These are phyloP conservation scores for Fusarium secorum DNA, from an alignment of 2,329 filamentous ascomycete species.

Conservation along the genomic window DNA sequence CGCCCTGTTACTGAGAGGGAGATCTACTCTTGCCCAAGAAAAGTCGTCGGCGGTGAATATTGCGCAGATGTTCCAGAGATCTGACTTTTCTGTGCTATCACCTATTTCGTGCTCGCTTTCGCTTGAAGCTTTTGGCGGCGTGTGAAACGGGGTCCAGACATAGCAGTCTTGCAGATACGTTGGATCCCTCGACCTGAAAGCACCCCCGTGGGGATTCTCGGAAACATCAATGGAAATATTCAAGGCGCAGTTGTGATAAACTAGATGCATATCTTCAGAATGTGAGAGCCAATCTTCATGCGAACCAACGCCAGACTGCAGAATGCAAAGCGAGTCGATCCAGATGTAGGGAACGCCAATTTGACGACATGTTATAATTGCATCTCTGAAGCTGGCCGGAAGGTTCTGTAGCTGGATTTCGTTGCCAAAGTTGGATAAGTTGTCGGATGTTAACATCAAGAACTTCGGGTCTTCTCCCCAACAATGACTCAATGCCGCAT, in stretches of 20 bases:
- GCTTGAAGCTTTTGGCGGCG: rapidly evolving
- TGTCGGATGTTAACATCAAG: not conserved
- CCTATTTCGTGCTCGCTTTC: rapidly evolving
- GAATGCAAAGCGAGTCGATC: constrained; percentile 7
- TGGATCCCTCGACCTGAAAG: not conserved
- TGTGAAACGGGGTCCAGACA: not conserved
- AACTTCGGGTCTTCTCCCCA: not conserved
- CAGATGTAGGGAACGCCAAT: not conserved
- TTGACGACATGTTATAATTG: not conserved
- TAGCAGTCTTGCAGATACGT: not conserved
- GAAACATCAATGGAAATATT: not conserved
- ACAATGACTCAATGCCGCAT: not conserved
- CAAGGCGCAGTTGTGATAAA: not conserved
- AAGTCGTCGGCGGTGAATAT: not conserved
- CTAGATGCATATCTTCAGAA: not conserved
- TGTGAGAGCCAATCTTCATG: not conserved
- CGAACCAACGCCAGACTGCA: not conserved
- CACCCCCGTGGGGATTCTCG: not conserved
- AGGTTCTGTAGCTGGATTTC: not conserved
- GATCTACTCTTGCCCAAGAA: not conserved
- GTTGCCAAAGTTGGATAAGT: not conserved
- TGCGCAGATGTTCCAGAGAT: not conserved
- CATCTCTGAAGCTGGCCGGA: not conserved
- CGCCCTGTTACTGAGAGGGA: not conserved
- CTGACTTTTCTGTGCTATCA: rapidly evolving